phyloP scores from a whole-genome alignment of 169 alveolate genomes.

The Toxoplasma gondii region DNA sequence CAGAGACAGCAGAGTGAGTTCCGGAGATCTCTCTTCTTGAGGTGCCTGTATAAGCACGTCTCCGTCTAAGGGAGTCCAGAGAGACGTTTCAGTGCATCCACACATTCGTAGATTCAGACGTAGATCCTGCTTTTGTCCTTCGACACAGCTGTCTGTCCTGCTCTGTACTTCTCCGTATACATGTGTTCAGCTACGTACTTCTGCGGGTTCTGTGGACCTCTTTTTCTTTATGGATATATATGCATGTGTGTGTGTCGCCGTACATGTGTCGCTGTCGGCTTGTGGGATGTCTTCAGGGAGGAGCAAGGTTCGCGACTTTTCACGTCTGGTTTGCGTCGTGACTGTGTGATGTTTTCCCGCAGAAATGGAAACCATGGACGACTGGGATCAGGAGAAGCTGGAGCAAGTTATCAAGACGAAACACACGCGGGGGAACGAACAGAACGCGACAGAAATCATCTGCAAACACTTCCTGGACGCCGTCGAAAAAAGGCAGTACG shows the following conservation, averaged over 20 bases:
- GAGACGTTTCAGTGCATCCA: too few species aligned
- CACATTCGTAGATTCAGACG: background rate
- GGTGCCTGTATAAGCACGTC: background rate
- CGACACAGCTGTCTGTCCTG: too few species aligned
- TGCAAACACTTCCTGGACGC: conserved; percentile 97
- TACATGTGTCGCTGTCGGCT: too few species aligned
- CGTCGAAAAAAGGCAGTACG: conserved; percentile 94
- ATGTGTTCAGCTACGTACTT: background rate
- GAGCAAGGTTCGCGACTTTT: too few species aligned
- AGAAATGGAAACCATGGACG: conserved; percentile 75
- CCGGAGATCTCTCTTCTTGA: background rate
- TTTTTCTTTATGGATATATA: background rate
- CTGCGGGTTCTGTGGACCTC: background rate
- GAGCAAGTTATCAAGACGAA: conserved; percentile 79
- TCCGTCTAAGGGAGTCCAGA: too few species aligned
- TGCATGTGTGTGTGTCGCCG: background rate
- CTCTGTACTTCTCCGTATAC: background rate
- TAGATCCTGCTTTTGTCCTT: background rate
- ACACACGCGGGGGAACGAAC: conserved; percentile 70
- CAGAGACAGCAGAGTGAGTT: conserved; percentile 86
- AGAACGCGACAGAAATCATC: conserved; percentile 89
- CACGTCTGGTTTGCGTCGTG: too few species aligned
- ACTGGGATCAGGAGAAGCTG: conserved; percentile 76
- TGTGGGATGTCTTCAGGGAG: too few species aligned
- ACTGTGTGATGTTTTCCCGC: background rate